Base-by-base conservation (phyloP, 2,329 filamentous ascomycete genomes). In the Aspergillus amoenus region DNA sequence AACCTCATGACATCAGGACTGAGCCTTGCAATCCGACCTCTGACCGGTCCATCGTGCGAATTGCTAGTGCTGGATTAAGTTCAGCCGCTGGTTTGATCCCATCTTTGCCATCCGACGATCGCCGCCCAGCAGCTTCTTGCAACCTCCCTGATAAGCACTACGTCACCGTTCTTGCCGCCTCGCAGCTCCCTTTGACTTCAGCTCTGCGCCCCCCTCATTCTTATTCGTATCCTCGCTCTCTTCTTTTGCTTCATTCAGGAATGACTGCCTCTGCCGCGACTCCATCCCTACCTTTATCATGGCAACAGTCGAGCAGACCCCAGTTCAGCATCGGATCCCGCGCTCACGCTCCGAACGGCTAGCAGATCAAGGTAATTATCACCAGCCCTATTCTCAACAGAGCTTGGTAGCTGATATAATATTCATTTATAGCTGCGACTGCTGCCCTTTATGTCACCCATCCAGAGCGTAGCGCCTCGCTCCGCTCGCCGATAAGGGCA, bases 381-480 rank as follows among this genome's bases (percentile, higher is more conserved):
- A 54, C 58, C 47, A 41, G 52, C 60, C 41, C 24, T 49, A 17
- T 52, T n/a, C 15, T 22, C 13, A 60, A 42, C 44, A 11, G n/a
- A 11, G 7, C 2, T 22, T 21, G 24, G 15, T 50, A 17, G 47
- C 55, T 57, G 43, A 57, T 48, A 37, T 45, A 18, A 43, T 44
- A 12, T 39, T 45, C 57, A 45, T 54, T 27, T 57, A 58, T 57
- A 79, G 85, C 85, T 62, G 85, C 85, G n/a, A 81, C 80, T 11
- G 84, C 85, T 58, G 85, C 85, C 5, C 73, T 88, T 13, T 84
- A 84, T 68, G 82, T 78, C 48, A 82, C 80, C 13, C 76, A 79
- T 66, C 71, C 69, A 40, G 70, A 69, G 66, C 70, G 69, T 37
- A 73, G 65, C 57, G 48, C 67, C 18, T 66, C 68, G n/a, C 53